A percentile compares a stretch with the other conserved stretches of the same genome.
phyloP scores from a whole-genome alignment of 1,284 basidiomycete species.

The Ganoderma lucidum region DNA sequence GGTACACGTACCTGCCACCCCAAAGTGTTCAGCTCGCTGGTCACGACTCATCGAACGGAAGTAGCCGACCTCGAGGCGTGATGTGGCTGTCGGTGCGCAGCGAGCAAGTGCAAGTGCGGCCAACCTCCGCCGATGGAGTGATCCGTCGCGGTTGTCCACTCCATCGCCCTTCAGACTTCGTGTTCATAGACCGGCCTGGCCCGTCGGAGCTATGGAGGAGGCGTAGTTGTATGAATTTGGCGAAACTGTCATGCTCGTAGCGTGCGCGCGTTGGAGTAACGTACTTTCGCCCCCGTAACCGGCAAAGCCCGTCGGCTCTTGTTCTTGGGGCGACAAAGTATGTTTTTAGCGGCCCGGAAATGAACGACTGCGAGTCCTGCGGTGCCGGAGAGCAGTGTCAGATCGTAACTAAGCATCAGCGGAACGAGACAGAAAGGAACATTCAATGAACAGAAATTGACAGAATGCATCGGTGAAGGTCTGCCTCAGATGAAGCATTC shows the following conservation, averaged over 20 bases:
- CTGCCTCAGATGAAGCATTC: not conserved
- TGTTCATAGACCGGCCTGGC: conserved; percentile 1
- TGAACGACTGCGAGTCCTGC: conserved; percentile 3
- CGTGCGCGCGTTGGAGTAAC: not conserved
- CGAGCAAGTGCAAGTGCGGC: not conserved
- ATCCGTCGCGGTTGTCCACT: not conserved
- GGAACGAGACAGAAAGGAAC: not conserved
- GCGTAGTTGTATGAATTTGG: conserved; percentile 12
- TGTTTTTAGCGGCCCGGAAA: not conserved
- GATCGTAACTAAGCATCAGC: not conserved
- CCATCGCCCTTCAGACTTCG: not conserved
- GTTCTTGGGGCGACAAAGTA: not conserved
- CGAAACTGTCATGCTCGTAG: not conserved
- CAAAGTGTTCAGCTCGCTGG: not conserved
- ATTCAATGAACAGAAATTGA: not conserved
- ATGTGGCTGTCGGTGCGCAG: not conserved
- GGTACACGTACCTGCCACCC: not conserved
- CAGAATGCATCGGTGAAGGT: not conserved
- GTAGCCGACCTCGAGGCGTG: not conserved
- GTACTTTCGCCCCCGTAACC: conserved; percentile 1
- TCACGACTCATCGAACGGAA: not conserved
- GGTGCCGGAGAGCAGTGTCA: not conserved
- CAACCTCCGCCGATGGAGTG: not conserved
- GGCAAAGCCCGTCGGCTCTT: not conserved
- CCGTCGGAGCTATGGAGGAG: conserved; percentile 8